A percentile compares a stretch with the other conserved stretches of the same genome.
Evolutionary conservation across 148 eudicot genomes (phyloP).

Genomic region (Rhododendron ovatum): DNA sequence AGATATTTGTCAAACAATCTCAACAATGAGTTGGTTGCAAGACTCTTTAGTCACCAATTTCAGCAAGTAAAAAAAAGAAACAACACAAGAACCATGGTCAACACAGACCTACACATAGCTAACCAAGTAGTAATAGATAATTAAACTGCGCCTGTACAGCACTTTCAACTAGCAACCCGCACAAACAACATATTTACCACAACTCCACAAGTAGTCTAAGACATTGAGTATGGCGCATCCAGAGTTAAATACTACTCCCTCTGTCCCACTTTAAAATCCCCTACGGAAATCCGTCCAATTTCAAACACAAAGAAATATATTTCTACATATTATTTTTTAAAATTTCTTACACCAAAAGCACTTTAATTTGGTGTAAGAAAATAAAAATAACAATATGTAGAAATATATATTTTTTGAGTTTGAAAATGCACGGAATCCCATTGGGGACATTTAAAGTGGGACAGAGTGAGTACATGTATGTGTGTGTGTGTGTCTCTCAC

Average conservation of each 20-base stretch:
- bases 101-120: not conserved
- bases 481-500: too few species aligned
- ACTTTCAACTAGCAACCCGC: not conserved
- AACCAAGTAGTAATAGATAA: not conserved
- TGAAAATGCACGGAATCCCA: too few species aligned
- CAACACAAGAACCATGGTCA: not conserved
- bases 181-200: not conserved
- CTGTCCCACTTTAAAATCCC: too few species aligned
- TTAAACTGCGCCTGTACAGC: not conserved
- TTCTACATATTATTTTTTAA: too few species aligned
- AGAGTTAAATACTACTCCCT: not conserved
- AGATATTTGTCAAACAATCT: not conserved
- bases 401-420: too few species aligned
- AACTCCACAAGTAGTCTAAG: not conserved
- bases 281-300: too few species aligned
- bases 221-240: not conserved
- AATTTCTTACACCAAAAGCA: too few species aligned
- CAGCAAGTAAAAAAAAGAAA: not conserved
- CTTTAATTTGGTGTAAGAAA: too few species aligned
- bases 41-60: not conserved
- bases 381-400: too few species aligned
- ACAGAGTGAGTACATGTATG: not conserved
- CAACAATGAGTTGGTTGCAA: not conserved
- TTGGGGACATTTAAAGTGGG: too few species aligned
- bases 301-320: too few species aligned